A percentile compares a stretch with the other conserved stretches of the same genome.
These are phyloP conservation scores for Pseudogymnoascus sp. DNA, from an alignment of 2,329 filamentous ascomycete genomes.

Conservation along the genomic window DNA sequence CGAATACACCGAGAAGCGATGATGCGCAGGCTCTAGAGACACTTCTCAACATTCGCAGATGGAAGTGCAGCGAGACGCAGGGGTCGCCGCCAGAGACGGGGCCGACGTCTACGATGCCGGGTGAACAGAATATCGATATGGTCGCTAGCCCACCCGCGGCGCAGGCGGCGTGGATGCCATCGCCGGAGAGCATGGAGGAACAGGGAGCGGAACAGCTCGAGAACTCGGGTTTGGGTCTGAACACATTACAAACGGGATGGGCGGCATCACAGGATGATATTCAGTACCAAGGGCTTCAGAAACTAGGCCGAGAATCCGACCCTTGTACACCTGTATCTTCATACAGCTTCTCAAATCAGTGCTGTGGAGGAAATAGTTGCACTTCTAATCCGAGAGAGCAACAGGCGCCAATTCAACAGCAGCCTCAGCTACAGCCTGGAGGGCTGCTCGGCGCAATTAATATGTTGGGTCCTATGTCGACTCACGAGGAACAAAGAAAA, in stretches of 20 bases:
- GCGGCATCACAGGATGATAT: neutral
- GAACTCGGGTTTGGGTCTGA: neutral
- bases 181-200: slow-evolving; percentile 2
- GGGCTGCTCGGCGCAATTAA: neutral
- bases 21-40: slow-evolving; percentile 24
- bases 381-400: slow-evolving; percentile 2
- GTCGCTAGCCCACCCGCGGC: neutral
- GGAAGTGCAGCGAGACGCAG: slow-evolving; percentile 12
- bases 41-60: slow-evolving; percentile 21
- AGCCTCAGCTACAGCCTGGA: neutral
- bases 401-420: neutral
- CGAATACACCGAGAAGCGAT: slow-evolving; percentile 9
- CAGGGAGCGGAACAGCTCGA: neutral
- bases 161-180: neutral
- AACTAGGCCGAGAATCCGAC: neutral
- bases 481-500: slow-evolving; percentile 2
- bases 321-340: neutral
- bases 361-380: neutral
- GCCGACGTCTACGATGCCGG: neutral
- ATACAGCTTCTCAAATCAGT: neutral
- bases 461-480: neutral
- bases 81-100: neutral
- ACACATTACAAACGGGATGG: slow-evolving; percentile 1
- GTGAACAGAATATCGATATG: slow-evolving; percentile 1
- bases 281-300: neutral